Evolutionary conservation across 2,329 filamentous ascomycete genomes (phyloP), one percentile per base, ranked within the genome.

Genomic region (Fusarium camptoceras): DNA sequence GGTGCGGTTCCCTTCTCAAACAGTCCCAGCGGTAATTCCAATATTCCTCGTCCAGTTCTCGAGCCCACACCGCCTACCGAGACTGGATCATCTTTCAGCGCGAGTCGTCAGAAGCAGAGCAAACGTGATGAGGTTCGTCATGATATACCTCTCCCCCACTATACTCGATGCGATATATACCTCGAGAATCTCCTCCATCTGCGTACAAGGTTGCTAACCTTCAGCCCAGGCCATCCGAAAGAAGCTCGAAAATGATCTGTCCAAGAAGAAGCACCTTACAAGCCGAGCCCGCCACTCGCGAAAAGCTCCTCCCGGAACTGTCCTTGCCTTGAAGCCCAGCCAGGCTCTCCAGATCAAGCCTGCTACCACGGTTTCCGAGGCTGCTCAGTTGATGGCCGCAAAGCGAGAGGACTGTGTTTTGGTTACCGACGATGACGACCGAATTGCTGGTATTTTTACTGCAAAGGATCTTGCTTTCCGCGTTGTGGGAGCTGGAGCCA

Each of bases 391-490:
- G 78, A 99, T 99, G 96, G 96, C 96, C 59, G 96, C 96, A 53
- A 99, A 99, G 87, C 89, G 96, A 76, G 96, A 99, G 81, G 96
- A 99, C 81, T 99, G 96, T 77, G 96, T 99, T 41, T 84, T 99
- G 66, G 96, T 99, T 25, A 99, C 96, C 43, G 96, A 99, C 80
- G 95, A 98, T 72, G 94, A 99, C 81, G 96, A 99, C 77, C 89
- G 96, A 48, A 99, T 99, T 82, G 93, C 96, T 46, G 96, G 96
- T 83, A 99, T 99, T 80, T 99, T 99, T 81, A 99, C 96, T 1
- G 96, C 96, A 73, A 99, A 99, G 85, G 96, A 99, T 85, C 86
- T 99, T 78, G 96, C 96, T 20, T 99, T 98, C 85, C 91, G 96
- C 62, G 96, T 99, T 14, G 95, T 99, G 27, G 96, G 95, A 59